Evolutionary conservation across 2,329 filamentous ascomycete species (phyloP).

Genomic region (Aspergillus neoniger): DNA sequence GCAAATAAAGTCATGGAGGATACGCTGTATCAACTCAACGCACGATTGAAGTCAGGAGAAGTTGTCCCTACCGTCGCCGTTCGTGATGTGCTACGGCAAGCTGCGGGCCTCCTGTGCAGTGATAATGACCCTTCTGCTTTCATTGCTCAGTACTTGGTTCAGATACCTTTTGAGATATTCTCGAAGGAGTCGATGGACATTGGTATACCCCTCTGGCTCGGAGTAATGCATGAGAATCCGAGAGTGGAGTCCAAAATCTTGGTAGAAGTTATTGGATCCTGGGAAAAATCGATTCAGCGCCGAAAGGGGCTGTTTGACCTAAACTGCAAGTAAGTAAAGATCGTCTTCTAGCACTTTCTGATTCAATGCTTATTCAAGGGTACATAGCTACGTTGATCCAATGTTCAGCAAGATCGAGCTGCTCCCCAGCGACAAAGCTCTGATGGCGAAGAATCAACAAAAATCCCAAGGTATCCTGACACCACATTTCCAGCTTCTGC

Average conservation of each 20-base stretch:
- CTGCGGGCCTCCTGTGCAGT: constrained; percentile 82
- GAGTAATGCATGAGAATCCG: constrained; percentile 94
- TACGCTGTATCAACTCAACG: constrained; percentile 72
- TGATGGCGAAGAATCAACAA: constrained; percentile 74
- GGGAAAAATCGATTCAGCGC: constrained; percentile 80
- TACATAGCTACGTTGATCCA: constrained; percentile 69
- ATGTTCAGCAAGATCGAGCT: constrained; percentile 93
- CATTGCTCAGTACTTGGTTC: constrained; percentile 83
- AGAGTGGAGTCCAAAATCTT: constrained; percentile 82
- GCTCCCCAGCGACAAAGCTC: constrained; percentile 80
- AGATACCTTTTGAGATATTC: constrained; percentile 89
- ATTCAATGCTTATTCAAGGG: constrained; percentile 16
- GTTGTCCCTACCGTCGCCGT: constrained; percentile 72
- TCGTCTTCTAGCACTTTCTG: background rate
- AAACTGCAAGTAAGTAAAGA: constrained; percentile 58
- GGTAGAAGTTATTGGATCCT: constrained; percentile 83
- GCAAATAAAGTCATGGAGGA: constrained; percentile 51
- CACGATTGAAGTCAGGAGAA: constrained; percentile 68
- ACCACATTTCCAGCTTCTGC: constrained; percentile 80
- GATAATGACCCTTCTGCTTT: constrained; percentile 73
- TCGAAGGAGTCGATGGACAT: constrained; percentile 94
- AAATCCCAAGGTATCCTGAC: constrained; percentile 78
- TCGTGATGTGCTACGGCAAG: constrained; percentile 77
- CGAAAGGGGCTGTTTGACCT: constrained; percentile 79
- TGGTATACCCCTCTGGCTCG: constrained; percentile 93